Percentiles rank a stretch among this genome's conserved stretches.
These are phyloP conservation scores for Agrocybe praecox DNA, from an alignment of 768 basidiomycete species.

Conservation along the genomic window DNA sequence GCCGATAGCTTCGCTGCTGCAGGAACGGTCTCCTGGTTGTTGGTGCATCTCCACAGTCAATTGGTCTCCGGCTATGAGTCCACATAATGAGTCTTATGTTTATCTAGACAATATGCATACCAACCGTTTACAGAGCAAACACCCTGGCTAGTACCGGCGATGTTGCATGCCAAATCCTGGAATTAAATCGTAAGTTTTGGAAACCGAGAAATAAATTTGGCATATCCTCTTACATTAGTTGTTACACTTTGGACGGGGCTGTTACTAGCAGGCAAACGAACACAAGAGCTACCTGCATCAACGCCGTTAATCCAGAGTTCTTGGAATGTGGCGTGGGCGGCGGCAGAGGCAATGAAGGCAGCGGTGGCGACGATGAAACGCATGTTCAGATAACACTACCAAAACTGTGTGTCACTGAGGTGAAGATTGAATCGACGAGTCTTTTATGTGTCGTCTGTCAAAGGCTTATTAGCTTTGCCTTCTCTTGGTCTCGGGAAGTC, in stretches of 20 bases:
- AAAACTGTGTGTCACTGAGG: background rate
- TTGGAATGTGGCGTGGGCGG: slow-evolving; percentile 57
- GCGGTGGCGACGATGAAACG: slow-evolving; percentile 32
- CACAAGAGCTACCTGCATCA: slow-evolving; percentile 49
- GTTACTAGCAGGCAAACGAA: slow-evolving; percentile 48
- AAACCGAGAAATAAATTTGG: background rate
- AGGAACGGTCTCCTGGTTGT: slow-evolving; percentile 47
- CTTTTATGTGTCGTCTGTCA: background rate
- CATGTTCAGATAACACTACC: slow-evolving; percentile 25
- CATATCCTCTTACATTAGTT: slow-evolving; percentile 25
- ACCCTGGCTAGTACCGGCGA: slow-evolving; percentile 31
- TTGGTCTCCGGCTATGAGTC: slow-evolving; percentile 38
- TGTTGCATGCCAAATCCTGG: slow-evolving; percentile 54
- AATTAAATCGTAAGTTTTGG: background rate
- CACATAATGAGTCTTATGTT: background rate
- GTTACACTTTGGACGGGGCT: slow-evolving; percentile 45
- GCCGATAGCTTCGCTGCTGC: slow-evolving; percentile 49
- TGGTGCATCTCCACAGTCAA: slow-evolving; percentile 61
- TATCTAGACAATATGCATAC: slow-evolving; percentile 1
- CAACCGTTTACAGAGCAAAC: slow-evolving; percentile 45
- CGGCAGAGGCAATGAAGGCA: slow-evolving; percentile 37
- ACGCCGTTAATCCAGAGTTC: slow-evolving; percentile 54
- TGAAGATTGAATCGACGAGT: background rate
- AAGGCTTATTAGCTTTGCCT: background rate
- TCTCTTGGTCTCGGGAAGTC: background rate